Base-by-base conservation (phyloP, 2,329 filamentous ascomycete species). In the Orbilia ellipsospora region DNA sequence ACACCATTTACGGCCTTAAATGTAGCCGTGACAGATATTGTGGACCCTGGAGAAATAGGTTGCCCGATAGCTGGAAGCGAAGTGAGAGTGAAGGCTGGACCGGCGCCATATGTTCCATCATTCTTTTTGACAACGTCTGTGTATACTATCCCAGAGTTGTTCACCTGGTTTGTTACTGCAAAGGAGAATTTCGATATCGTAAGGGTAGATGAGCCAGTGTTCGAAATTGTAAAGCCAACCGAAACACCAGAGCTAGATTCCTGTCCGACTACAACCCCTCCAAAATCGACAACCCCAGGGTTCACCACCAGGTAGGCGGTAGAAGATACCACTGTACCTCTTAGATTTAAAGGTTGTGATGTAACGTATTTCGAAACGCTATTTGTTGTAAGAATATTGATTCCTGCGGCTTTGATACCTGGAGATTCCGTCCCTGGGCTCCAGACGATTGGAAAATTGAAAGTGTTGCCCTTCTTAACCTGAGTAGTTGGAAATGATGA, bases 371-470 rank as follows among this genome's bases (percentile, higher is more conserved):
- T 81, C 1, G 80, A 73, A 4, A 82, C 79, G 13, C 78, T 80
- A 65, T 83, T 83, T 0, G 79, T 82, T 10, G 83, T 83, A 42
- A 80, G 80, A n/a, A 84, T 77, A 28, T 81, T 82, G 5, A 85
- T 77, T 15, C 81, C 81, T 1, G 81, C 81, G 16, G 80, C 81
- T 55, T 82, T 80, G 10, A 82, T 78, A 4, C 83, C 83, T 7
- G 83, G 83, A 6, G 80, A 68, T 18, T 82, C 72, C 18, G 79
- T 78, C 4, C 78, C 77, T 15, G 80, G 80, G 56, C 83, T 80
- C 82, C 83, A 84, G 7, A 79, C 80, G n/a, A 84, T 81, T 4
- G 82, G 81, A 73, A 85, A 83, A 6, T 79, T 81, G 73, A 85
- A 84, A 4, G 77, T 80, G 0, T 81, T 78, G 0, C 83, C 84